Evolutionary conservation across 176 grass and related monocot species (phyloP).

Genomic region (Ensete ventricosum): DNA sequence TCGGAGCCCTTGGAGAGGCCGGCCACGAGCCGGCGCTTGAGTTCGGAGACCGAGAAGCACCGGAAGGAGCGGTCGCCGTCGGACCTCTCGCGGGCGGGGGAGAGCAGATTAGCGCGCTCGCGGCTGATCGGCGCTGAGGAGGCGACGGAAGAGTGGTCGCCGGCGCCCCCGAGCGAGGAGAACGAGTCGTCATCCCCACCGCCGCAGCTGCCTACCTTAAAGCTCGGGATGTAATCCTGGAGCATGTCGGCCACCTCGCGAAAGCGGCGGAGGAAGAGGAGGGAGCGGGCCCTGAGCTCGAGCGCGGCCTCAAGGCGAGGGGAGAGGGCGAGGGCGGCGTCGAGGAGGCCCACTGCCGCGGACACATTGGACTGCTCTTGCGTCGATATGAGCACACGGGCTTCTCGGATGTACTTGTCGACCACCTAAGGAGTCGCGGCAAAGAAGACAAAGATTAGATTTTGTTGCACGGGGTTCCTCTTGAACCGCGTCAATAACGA

Average conservation of each 20-base stretch:
- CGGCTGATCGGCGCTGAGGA: slow-evolving; percentile 18
- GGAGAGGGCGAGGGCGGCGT: slow-evolving; percentile 57
- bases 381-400: slow-evolving; percentile 48
- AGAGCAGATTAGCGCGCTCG: slow-evolving; percentile 61
- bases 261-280: slow-evolving; percentile 69
- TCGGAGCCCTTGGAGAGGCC: slow-evolving; percentile 62
- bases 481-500: not conserved
- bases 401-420: slow-evolving; percentile 70
- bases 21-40: slow-evolving; percentile 73
- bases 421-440: slow-evolving; percentile 38
- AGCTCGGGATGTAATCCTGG: slow-evolving; percentile 89
- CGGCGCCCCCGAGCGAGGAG: slow-evolving; percentile 23
- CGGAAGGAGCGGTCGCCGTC: slow-evolving; percentile 42
- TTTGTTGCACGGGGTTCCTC: not conserved
- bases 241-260: slow-evolving; percentile 89
- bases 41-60: slow-evolving; percentile 77
- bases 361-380: slow-evolving; percentile 43
- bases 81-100: slow-evolving; percentile 63
- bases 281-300: slow-evolving; percentile 67
- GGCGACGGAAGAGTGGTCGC: slow-evolving; percentile 30
- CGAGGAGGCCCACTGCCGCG: slow-evolving; percentile 57
- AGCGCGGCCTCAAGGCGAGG: slow-evolving; percentile 72
- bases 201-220: slow-evolving; percentile 39
- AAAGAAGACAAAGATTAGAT: slow-evolving; percentile 19
- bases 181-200: not conserved